Base-by-base conservation (phyloP, 2,329 filamentous ascomycete species). In the Septoria linicola region DNA sequence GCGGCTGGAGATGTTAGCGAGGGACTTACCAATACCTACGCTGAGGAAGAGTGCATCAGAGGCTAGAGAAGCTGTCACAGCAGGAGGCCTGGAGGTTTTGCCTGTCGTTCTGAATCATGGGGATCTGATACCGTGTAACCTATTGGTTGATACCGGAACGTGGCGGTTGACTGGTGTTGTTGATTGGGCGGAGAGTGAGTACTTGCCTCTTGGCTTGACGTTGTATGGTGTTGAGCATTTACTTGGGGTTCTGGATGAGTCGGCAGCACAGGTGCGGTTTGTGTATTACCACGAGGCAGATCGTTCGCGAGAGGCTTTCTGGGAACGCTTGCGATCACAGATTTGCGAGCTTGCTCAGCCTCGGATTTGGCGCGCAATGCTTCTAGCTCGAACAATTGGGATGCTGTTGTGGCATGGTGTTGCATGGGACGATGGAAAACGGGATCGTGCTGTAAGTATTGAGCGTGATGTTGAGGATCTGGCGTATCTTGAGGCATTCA, bases 101-200 rank as follows among this genome's bases (percentile, higher is more conserved):
- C 80, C 80, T 0, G 78, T 81, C 68, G 75, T 77, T 3, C 64
- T 85, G 8, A 83, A 76, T 4, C 82, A 85, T 47, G 82, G 82
- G 0, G 83, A 86, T 59, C 66, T 85, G 4, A 68, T 82, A 0
- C 72, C 80, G 0, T 72, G 72, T 2, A 85, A 85, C 53, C 73
- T 85, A 36, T 73, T 84, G 61, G 71, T 83, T 0, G 68, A 75
- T 45, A 59, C 68, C 0, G 49, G 66, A 1, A 72, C 72, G 0
- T 78, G 77, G 46, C 48, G 59, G 2, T 61, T 85, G 6, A 70
- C 62, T 0, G 83, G 82, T 1, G 52, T 85, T 1, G 72, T 86
- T 0, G 83, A 86, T 61, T 86, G 82, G 83, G 80, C 80, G 0
- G 83, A 86, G 61, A 80, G 77, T 0, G 82, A 85, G 61, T 75